Base-by-base conservation (phyloP, 495 filamentous ascomycete species). In the Apodospora peruviana region DNA sequence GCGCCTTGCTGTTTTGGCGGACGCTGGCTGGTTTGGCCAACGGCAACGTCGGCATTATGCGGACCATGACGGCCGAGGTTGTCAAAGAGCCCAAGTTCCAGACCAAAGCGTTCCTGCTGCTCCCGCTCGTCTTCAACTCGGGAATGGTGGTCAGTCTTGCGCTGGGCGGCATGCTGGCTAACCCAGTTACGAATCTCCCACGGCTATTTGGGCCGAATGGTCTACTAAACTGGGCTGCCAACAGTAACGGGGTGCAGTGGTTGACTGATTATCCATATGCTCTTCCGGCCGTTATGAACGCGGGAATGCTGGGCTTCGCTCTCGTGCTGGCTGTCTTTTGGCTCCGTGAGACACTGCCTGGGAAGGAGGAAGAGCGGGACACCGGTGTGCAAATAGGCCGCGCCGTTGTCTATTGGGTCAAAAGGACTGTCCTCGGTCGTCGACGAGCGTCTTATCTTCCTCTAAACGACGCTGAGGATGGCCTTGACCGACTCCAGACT, bases 41-140 rank as follows among this genome's bases (percentile, higher is more conserved):
- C 59, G 88, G 86, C 0, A 93, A 90, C 56, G 82, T 90, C 0
- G 86, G 87, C 0, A 85, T 90, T 27, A 83, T 91, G 67, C 74
- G 88, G 37, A 91, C 86, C 0, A 88, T 89, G 78, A 85, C 90
- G 21, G 78, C 79, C 4, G 90, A 94, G 65, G 75, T 80, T 29
- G 70, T 84, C 5, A 58, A 68, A 44, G 81, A 85, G 65, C 79
- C 75, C 54, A 77, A 68, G 61, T 86, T 79, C 53, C 87, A 88
- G 68, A 82, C 80, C 12, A 74, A 86, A 24, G 88, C 88, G 0
- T 91, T 93, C 48, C 60, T 91, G 27, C 66, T 93, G n/a, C 58
- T 95, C 43, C 89, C 89, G 0, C 83, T 91, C 75, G 85, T 81
- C 36, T 90, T 87, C 52, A 91, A 90, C 47, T 61, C 77, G 17